phyloP scores from a whole-genome alignment of 2,329 filamentous ascomycete species.

The Fusarium compactum region DNA sequence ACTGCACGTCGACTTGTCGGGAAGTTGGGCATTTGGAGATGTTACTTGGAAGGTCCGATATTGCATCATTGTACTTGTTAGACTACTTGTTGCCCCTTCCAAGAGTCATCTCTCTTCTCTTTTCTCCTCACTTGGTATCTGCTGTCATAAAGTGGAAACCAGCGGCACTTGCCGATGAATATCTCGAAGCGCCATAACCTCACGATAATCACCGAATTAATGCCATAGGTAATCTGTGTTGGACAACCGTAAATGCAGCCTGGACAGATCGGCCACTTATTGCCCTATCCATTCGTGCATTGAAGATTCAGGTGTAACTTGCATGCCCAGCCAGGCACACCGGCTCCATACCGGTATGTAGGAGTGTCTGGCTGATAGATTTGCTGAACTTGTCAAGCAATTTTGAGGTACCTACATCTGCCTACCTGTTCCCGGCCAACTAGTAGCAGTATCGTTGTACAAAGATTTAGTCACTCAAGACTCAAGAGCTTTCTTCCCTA shows the following conservation, averaged over 20 bases:
- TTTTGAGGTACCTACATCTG: background rate
- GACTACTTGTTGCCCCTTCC: background rate
- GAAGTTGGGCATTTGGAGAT: background rate
- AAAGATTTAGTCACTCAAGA: background rate
- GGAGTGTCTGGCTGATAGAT: background rate
- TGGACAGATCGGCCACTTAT: background rate
- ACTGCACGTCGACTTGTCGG: background rate
- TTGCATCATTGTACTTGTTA: background rate
- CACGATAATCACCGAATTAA: conserved; percentile 6
- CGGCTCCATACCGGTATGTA: background rate
- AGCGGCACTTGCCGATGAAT: conserved; percentile 11
- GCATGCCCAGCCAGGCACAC: background rate
- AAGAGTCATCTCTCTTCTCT: background rate
- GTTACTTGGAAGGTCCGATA: background rate
- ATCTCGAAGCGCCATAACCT: conserved; percentile 15
- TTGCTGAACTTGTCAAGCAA: background rate
- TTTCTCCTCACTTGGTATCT: conserved; percentile 2
- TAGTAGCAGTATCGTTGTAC: background rate
- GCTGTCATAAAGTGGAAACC: conserved; percentile 23
- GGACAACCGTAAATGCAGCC: background rate
- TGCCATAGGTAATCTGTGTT: conserved; percentile 7
- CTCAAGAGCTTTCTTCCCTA: background rate
- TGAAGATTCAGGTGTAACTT: background rate
- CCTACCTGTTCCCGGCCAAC: background rate
- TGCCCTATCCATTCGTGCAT: background rate